Evolutionary conservation across 1,284 basidiomycete species (phyloP).

Genomic region (Xerocomus amazonicus): DNA sequence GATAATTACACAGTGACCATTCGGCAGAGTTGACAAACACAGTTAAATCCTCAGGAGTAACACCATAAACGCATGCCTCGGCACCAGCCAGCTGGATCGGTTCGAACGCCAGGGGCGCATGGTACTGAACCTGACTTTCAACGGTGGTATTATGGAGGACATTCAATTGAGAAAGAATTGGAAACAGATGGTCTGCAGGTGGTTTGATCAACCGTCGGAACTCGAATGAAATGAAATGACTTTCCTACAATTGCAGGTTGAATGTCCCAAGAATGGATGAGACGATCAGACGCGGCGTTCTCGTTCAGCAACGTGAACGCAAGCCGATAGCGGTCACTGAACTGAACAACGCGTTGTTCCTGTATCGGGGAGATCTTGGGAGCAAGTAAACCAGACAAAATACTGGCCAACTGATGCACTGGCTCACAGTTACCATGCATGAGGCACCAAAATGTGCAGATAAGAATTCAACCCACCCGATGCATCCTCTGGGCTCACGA

Average conservation of each 20-base stretch:
- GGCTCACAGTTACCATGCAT: constrained; percentile 1
- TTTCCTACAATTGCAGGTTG: constrained; percentile 59
- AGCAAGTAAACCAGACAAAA: constrained; percentile 46
- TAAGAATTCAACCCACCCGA: constrained; percentile 24
- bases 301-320: constrained; percentile 87
- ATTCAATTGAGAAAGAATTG: constrained; percentile 59
- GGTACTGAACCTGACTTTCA: constrained; percentile 91
- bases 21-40: constrained; percentile 95
- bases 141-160: constrained; percentile 86
- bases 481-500: constrained; percentile 25
- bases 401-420: constrained; percentile 36
- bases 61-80: constrained; percentile 44
- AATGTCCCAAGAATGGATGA: constrained; percentile 71
- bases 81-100: constrained; percentile 43
- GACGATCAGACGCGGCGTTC: constrained; percentile 67
- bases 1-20: constrained; percentile 81
- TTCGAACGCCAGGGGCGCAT: constrained; percentile 84
- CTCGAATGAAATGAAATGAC: constrained; percentile 26
- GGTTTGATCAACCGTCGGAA: constrained; percentile 14
- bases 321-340: constrained; percentile 74
- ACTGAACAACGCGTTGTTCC: constrained; percentile 64
- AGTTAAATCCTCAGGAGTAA: constrained; percentile 79
- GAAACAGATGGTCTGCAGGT: constrained; percentile 62
- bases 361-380: constrained; percentile 44
- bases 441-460: constrained; percentile 9